Conservation (phyloP, 176 grass and related monocot species). For the Coix lacrymajobi region DNA sequence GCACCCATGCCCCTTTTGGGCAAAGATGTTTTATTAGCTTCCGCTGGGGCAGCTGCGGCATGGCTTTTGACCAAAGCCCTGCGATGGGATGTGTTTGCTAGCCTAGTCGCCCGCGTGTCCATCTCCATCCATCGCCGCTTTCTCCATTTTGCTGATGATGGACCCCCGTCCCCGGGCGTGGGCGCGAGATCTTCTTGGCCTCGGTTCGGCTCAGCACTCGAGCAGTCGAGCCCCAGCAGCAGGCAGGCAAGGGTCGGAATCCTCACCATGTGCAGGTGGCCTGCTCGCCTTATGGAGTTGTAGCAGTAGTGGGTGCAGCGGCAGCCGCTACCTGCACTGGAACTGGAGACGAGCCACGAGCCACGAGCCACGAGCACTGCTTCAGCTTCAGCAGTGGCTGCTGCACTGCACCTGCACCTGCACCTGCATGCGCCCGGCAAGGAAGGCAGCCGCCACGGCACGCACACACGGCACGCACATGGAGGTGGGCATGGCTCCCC, state of each 20-base stretch:
- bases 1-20: slow-evolving; percentile 7
- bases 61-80: slow-evolving; percentile 47
- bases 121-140: slow-evolving; percentile 12
- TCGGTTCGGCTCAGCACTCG: background rate
- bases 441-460: background rate
- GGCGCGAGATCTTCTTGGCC: background rate
- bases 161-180: background rate
- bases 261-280: background rate
- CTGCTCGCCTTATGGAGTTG: no score
- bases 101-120: no score
- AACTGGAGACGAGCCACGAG: background rate
- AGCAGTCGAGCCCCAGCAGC: background rate
- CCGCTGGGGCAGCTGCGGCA: background rate
- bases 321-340: background rate
- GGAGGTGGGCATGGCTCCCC: slow-evolving; percentile 24
- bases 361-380: background rate
- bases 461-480: slow-evolving; percentile 39
- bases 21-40: slow-evolving; percentile 37
- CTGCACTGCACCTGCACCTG: no score
- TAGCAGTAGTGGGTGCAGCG: background rate
- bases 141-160: slow-evolving; percentile 7
- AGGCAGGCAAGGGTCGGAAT: background rate
- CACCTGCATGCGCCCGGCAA: background rate
- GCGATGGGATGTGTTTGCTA: background rate
- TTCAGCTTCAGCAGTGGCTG: no score